Percentiles rank a stretch among this genome's conserved stretches.
These are phyloP conservation scores for Lichtheimia ramosa DNA, from an alignment of 371 early-diverging fungal species.

Conservation along the genomic window DNA sequence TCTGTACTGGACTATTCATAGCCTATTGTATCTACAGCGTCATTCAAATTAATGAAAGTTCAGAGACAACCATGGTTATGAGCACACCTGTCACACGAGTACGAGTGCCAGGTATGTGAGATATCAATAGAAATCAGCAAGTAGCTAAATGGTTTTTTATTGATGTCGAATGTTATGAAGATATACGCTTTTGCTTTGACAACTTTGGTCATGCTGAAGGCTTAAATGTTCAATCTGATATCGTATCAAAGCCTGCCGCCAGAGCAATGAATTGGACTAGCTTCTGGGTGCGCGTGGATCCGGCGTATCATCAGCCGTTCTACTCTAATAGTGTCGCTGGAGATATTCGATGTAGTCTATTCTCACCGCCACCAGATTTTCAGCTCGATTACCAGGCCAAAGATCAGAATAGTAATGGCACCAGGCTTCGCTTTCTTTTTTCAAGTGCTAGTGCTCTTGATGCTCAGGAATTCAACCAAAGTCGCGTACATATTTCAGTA, in stretches of 20 bases:
- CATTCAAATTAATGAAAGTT: not conserved
- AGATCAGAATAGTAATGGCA: not conserved
- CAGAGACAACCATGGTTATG: not conserved
- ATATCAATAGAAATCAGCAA: not conserved
- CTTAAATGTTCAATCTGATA: not conserved
- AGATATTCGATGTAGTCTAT: not conserved
- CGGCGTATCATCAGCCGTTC: not conserved
- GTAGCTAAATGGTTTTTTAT: too few species aligned
- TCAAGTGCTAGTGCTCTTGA: not conserved
- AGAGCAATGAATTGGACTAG: not conserved
- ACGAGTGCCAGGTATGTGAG: not conserved
- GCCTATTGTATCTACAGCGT: not conserved
- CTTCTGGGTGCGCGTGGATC: not conserved
- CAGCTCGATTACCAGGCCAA: not conserved
- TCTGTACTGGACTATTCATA: not conserved
- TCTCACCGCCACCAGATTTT: not conserved
- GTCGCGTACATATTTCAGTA: not conserved
- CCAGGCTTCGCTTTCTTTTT: not conserved
- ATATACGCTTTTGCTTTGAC: constrained; percentile 27
- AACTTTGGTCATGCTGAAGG: constrained; percentile 7
- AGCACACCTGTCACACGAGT: not conserved
- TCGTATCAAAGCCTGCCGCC: not conserved
- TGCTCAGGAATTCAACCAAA: too few species aligned
- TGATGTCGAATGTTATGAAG: not conserved
- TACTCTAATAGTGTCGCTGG: not conserved